Conservation (phyloP, 1,139 yeast genomes). For the Magnusiomyces clavatus region DNA sequence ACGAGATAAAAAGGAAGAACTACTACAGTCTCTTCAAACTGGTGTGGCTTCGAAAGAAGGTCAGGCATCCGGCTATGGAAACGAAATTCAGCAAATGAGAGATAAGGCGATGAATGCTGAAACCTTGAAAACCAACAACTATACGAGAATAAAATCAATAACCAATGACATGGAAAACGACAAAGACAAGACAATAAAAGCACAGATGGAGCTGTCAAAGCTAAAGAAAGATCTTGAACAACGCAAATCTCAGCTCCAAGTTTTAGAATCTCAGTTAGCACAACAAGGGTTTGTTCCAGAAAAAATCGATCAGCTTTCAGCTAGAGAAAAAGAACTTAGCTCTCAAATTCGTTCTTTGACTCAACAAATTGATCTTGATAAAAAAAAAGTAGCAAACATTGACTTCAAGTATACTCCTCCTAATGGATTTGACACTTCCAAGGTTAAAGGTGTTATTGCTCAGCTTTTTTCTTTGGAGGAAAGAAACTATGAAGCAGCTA, state of each 20-base stretch:
- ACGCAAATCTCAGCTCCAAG: conserved; percentile 36
- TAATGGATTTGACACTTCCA: conserved; percentile 42
- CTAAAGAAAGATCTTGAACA: conserved; percentile 40
- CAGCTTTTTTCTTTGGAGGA: conserved; percentile 65
- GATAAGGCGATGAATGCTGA: conserved; percentile 47
- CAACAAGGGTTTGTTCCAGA: conserved; percentile 56
- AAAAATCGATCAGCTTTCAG: conserved; percentile 40
- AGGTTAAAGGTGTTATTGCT: conserved; percentile 86
- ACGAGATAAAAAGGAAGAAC: conserved; percentile 64
- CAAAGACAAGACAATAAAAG: conserved; percentile 45
- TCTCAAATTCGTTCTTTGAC: conserved; percentile 39
- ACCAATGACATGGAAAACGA: conserved; percentile 46
- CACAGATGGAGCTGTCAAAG: conserved; percentile 45
- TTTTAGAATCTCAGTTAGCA: conserved; percentile 40
- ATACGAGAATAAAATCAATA: conserved; percentile 52
- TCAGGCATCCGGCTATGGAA: conserved; percentile 70
- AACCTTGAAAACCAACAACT: conserved; percentile 52
- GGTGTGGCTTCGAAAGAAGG: conserved; percentile 85
- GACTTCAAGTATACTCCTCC: conserved; percentile 72
- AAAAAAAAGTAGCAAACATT: conserved; percentile 60
- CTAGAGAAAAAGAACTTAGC: conserved; percentile 26
- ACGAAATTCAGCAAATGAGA: conserved; percentile 64
- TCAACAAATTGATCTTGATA: conserved; percentile 48
- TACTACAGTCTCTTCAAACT: conserved; percentile 74
- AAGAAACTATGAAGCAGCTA: conserved; percentile 52